Conservation (phyloP, 1,139 yeast genomes). For the Sugiyamaella paludigena region DNA sequence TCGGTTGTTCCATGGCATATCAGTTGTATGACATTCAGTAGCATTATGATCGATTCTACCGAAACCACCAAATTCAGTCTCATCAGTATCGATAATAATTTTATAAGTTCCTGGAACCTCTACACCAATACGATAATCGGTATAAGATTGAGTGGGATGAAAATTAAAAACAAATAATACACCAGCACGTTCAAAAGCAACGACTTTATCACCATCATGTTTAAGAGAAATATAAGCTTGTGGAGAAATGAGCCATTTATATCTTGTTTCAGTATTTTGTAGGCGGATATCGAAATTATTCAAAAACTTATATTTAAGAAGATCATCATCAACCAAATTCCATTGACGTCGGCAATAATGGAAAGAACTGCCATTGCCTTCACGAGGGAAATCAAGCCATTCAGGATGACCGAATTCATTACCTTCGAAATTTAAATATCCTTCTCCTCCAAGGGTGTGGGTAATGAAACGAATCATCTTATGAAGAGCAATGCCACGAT, state of each 20-base stretch:
- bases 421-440: conserved; percentile 93
- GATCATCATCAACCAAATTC: conserved; percentile 74
- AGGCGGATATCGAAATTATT: conserved; percentile 78
- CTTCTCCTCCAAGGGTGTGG: conserved; percentile 91
- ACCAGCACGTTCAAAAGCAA: conserved; percentile 87
- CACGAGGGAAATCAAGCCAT: conserved; percentile 96
- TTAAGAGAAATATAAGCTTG: conserved; percentile 88
- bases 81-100: conserved; percentile 74
- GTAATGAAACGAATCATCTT: conserved; percentile 86
- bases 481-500: conserved; percentile 87
- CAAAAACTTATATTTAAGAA: conserved; percentile 74
- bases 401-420: conserved; percentile 99
- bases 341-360: conserved; percentile 95
- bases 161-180: conserved; percentile 83
- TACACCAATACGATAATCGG: conserved; percentile 88
- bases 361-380: conserved; percentile 81
- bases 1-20: conserved; percentile 78
- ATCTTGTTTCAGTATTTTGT: conserved; percentile 70
- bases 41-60: conserved; percentile 59
- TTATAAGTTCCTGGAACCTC: conserved; percentile 74
- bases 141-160: conserved; percentile 77
- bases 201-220: conserved; percentile 81
- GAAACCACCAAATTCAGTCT: conserved; percentile 75
- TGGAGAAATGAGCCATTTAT: conserved; percentile 69
- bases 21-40: conserved; percentile 55